phyloP scores from a whole-genome alignment of 768 basidiomycete species.

The Russula lepida region DNA sequence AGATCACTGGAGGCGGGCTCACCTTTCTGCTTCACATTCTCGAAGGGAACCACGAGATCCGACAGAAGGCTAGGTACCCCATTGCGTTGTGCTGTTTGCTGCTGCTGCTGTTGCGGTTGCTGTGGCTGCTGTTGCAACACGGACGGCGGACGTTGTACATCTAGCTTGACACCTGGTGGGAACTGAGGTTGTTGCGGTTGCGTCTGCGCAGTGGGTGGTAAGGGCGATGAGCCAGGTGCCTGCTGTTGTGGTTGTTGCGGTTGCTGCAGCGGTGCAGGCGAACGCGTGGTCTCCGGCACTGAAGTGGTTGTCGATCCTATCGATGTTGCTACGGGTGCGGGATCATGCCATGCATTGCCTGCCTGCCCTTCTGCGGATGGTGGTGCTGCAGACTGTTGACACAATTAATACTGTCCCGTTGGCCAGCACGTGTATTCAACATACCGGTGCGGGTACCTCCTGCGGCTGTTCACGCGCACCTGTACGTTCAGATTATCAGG shows the following conservation, averaged over 20 bases:
- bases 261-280: conserved; percentile 43
- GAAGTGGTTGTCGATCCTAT: conserved; percentile 9
- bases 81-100: conserved; percentile 23
- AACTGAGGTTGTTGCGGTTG: conserved; percentile 18
- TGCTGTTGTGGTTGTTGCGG: conserved; percentile 28
- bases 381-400: background rate
- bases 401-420: background rate
- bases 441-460: conserved; percentile 6
- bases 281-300: conserved; percentile 30
- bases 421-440: background rate
- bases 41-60: conserved; percentile 90
- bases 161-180: conserved; percentile 22
- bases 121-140: conserved; percentile 27
- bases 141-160: conserved; percentile 16
- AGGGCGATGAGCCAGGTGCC: conserved; percentile 10
- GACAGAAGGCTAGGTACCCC: conserved; percentile 81
- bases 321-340: background rate
- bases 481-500: conserved; percentile 1
- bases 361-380: conserved; percentile 7
- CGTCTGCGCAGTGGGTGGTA: conserved; percentile 1
- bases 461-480: conserved; percentile 10
- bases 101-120: conserved; percentile 36
- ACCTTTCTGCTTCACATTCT: conserved; percentile 97
- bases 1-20: conserved; percentile 14
- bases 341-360: conserved; percentile 12